Percentiles rank a stretch among this genome's conserved stretches.
Evolutionary conservation across 2,329 filamentous ascomycete genomes (phyloP).

Genomic region (Cercospora nicotianae): DNA sequence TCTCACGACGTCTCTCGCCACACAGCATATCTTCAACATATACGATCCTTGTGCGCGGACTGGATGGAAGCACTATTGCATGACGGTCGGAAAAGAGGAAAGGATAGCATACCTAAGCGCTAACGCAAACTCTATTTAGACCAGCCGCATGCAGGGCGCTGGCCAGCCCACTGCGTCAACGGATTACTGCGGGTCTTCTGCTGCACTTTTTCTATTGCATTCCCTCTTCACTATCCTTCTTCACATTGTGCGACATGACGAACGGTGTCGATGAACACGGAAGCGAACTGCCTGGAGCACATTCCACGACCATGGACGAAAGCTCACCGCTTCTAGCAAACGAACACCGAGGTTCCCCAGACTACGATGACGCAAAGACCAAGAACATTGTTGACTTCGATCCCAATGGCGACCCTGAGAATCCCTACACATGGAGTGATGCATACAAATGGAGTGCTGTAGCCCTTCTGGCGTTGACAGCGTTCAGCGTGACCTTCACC

Average conservation of each 20-base stretch:
- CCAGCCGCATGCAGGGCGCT: not conserved
- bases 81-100: not conserved
- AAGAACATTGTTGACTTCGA: slow-evolving; percentile 48
- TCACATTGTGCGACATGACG: slow-evolving; percentile 5
- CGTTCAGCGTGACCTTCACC: slow-evolving; percentile 53
- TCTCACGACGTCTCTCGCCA: not conserved
- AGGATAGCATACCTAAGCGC: not conserved
- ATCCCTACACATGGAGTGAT: slow-evolving; percentile 56
- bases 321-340: slow-evolving; percentile 22
- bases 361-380: slow-evolving; percentile 16
- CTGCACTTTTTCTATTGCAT: slow-evolving; percentile 4
- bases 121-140: slow-evolving; percentile 1
- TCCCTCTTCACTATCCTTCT: not conserved
- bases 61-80: not conserved
- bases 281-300: not conserved
- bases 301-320: slow-evolving; percentile 12
- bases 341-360: not conserved
- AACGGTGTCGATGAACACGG: not conserved
- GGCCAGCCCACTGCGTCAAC: slow-evolving; percentile 3
- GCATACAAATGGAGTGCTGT: slow-evolving; percentile 55
- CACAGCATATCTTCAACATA: not conserved
- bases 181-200: not conserved
- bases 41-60: not conserved
- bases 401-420: slow-evolving; percentile 48
- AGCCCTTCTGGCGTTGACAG: slow-evolving; percentile 54